phyloP scores from a whole-genome alignment of 176 grass and related monocot genomes.

The Typha latifolia region DNA sequence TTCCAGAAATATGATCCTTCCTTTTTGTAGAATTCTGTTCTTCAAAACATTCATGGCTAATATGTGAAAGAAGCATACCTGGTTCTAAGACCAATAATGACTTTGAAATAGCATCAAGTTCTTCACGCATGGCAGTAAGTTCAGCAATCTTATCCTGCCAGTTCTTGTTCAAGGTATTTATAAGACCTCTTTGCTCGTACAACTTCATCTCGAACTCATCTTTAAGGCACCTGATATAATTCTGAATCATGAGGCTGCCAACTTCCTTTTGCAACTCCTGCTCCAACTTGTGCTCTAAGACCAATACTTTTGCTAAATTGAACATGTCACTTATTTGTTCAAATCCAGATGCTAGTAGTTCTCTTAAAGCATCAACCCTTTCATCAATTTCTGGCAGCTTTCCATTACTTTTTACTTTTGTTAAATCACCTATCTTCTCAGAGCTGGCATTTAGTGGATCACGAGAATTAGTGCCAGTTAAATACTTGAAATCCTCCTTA shows the following conservation, averaged over 20 bases:
- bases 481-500: constrained; percentile 16
- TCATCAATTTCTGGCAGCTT: constrained; percentile 15
- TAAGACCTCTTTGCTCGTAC: constrained; percentile 33
- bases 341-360: constrained; percentile 22
- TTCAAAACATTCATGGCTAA: constrained; percentile 26
- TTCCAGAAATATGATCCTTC: constrained; percentile 26
- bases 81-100: constrained; percentile 24
- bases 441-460: neutral
- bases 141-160: constrained; percentile 25
- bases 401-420: neutral
- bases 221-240: constrained; percentile 27
- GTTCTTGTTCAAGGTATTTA: constrained; percentile 23
- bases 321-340: constrained; percentile 33
- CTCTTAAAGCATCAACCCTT: constrained; percentile 28
- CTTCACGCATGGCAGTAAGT: constrained; percentile 33
- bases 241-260: constrained; percentile 30
- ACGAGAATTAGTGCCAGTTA: neutral
- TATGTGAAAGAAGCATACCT: constrained; percentile 10
- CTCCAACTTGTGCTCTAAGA: constrained; percentile 43
- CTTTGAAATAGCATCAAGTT: constrained; percentile 25
- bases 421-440: neutral
- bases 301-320: constrained; percentile 8
- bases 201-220: constrained; percentile 50
- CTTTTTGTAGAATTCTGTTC: constrained; percentile 24
- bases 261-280: constrained; percentile 54